Percentiles rank a stretch among this genome's conserved stretches.
Evolutionary conservation across 129 eudicot species (phyloP).

Genomic region (Chrysanthemum lavandulifolium): DNA sequence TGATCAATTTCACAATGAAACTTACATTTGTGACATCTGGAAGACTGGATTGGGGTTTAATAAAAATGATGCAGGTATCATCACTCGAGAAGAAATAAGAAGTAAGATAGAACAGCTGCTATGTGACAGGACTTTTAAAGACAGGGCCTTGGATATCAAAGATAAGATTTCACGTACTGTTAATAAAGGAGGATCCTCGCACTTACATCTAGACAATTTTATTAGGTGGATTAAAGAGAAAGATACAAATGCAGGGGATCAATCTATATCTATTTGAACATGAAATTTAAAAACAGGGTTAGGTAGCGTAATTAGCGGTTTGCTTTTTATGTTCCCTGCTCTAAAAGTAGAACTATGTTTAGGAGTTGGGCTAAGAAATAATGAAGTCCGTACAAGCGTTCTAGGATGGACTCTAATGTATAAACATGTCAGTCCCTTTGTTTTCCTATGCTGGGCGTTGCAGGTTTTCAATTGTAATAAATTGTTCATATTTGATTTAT

Average conservation of each 20-base stretch:
- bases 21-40: conserved; percentile 60
- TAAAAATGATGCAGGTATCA: conserved; percentile 44
- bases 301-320: background rate
- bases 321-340: background rate
- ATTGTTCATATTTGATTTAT: background rate
- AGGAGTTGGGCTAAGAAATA: background rate
- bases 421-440: background rate
- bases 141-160: conserved; percentile 38
- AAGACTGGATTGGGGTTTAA: conserved; percentile 49
- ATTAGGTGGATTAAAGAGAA: conserved; percentile 38
- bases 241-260: background rate
- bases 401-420: background rate
- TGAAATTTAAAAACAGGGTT: background rate
- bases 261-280: background rate
- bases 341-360: background rate
- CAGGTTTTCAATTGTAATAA: too few species aligned
- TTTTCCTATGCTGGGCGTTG: background rate
- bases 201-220: conserved; percentile 37
- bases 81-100: conserved; percentile 40
- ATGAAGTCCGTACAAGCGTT: background rate
- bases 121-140: conserved; percentile 22
- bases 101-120: conserved; percentile 43
- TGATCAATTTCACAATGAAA: conserved; percentile 57
- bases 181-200: conserved; percentile 39
- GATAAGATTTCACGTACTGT: conserved; percentile 13